Evolutionary conservation across 805 yeast species (phyloP).

Genomic region (Alloascoidea africana): DNA sequence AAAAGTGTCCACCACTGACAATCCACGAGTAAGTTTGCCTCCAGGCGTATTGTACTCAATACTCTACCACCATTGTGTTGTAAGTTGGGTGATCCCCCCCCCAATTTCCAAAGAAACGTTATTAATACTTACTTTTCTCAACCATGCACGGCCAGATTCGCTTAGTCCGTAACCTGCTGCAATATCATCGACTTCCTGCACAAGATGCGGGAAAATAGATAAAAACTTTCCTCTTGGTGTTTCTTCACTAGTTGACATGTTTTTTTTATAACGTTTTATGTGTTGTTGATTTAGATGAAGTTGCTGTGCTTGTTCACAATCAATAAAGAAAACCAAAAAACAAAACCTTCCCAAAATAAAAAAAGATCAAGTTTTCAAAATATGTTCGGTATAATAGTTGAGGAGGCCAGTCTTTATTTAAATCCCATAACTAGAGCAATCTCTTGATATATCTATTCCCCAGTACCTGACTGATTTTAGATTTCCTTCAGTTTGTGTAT

Average conservation of each 20-base stretch:
- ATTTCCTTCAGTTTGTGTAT: no score
- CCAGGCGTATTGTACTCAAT: conserved; percentile 86
- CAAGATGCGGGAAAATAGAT: conserved; percentile 32
- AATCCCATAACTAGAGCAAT: no score
- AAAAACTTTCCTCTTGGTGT: conserved; percentile 36
- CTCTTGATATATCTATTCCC: no score
- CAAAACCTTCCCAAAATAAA: no score
- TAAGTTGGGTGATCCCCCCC: not conserved
- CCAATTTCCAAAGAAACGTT: not conserved
- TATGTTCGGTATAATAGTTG: no score
- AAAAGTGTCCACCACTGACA: conserved; percentile 90
- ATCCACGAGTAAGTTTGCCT: conserved; percentile 92
- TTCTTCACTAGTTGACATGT: conserved; percentile 22
- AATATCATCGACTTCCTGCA: conserved; percentile 23
- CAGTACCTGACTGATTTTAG: no score
- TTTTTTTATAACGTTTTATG: not conserved
- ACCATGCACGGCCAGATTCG: conserved; percentile 65
- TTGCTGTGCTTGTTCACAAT: no score
- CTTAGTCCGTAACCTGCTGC: conserved; percentile 4
- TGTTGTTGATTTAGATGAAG: no score
- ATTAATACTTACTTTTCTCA: conserved; percentile 24
- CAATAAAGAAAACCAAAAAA: no score
- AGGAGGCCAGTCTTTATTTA: no score
- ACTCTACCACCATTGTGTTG: conserved; percentile 16
- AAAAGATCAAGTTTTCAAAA: no score